A percentile compares a stretch with the other conserved stretches of the same genome.
These are phyloP conservation scores for Ormosia semicastrata DNA, from an alignment of 306 rosid genomes.

Conservation along the genomic window DNA sequence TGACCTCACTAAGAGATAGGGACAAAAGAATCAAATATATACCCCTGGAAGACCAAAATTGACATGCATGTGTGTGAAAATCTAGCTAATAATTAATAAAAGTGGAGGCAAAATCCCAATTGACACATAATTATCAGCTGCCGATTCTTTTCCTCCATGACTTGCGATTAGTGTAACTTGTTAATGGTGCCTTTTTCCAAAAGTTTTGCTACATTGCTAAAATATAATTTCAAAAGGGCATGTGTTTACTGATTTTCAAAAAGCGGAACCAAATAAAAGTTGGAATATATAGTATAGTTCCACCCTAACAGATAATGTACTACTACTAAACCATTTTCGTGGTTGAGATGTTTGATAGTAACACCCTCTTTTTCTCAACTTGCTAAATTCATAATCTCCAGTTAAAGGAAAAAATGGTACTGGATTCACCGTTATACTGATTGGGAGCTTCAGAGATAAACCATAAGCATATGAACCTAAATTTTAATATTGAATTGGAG, in stretches of 20 bases:
- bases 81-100: neutral
- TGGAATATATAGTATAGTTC: constrained; percentile 11
- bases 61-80: neutral
- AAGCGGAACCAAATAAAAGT: constrained; percentile 2
- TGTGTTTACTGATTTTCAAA: neutral
- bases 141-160: neutral
- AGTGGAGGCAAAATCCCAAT: neutral
- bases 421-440: constrained; percentile 17
- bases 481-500: neutral
- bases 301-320: neutral
- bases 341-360: constrained; percentile 27
- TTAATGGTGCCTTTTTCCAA: neutral
- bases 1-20: constrained; percentile 14
- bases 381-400: constrained; percentile 13
- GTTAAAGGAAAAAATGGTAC: neutral
- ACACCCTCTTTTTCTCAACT: constrained; percentile 33
- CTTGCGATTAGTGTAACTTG: neutral
- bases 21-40: neutral
- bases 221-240: neutral
- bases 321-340: neutral
- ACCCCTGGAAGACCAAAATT: neutral
- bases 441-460: neutral
- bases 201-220: neutral
- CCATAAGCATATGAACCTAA: neutral
- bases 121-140: neutral